A percentile compares a stretch with the other conserved stretches of the same genome.
Conservation (phyloP, 2,329 filamentous ascomycete species). For the Arachnopeziza araneosa region DNA sequence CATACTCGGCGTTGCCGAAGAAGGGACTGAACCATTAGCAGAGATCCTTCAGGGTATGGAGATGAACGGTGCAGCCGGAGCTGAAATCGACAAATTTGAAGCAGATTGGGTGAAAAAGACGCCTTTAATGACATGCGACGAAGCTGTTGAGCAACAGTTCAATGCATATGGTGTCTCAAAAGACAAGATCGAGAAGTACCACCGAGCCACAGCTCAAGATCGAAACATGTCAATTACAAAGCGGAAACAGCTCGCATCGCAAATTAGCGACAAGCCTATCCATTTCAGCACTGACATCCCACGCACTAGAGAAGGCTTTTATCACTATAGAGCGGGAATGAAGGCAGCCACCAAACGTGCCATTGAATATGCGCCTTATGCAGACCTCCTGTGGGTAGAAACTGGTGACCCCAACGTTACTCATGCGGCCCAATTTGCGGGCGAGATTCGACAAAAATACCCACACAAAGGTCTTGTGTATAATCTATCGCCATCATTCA, state of each 20-base stretch:
- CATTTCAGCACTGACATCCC: constrained; percentile 89
- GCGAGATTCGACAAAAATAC: constrained; percentile 62
- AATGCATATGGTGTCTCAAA: constrained; percentile 57
- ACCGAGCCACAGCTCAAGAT: constrained; percentile 53
- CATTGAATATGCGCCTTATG: constrained; percentile 84
- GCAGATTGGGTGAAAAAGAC: constrained; percentile 83
- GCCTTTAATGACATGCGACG: constrained; percentile 84
- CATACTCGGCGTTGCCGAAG: constrained; percentile 79
- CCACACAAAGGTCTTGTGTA: constrained; percentile 91
- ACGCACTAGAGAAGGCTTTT: constrained; percentile 88
- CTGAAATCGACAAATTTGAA: constrained; percentile 83
- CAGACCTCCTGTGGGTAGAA: constrained; percentile 95
- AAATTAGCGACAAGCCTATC: constrained; percentile 62
- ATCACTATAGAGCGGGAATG: constrained; percentile 84
- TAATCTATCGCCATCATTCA: constrained; percentile 94
- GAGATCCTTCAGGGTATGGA: constrained; percentile 93
- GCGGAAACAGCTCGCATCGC: constrained; percentile 65
- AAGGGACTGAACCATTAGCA: constrained; percentile 70
- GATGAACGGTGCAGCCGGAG: constrained; percentile 64
- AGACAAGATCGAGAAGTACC: constrained; percentile 62
- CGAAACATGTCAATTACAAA: constrained; percentile 72
- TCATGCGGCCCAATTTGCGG: constrained; percentile 69
- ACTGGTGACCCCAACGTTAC: constrained; percentile 82
- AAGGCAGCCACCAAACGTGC: constrained; percentile 86
- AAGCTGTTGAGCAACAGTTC: constrained; percentile 76